Evolutionary conservation across 2,329 filamentous ascomycete species (phyloP), one percentile per base, ranked within the genome.

Genomic region (Elsinoe necatrix): DNA sequence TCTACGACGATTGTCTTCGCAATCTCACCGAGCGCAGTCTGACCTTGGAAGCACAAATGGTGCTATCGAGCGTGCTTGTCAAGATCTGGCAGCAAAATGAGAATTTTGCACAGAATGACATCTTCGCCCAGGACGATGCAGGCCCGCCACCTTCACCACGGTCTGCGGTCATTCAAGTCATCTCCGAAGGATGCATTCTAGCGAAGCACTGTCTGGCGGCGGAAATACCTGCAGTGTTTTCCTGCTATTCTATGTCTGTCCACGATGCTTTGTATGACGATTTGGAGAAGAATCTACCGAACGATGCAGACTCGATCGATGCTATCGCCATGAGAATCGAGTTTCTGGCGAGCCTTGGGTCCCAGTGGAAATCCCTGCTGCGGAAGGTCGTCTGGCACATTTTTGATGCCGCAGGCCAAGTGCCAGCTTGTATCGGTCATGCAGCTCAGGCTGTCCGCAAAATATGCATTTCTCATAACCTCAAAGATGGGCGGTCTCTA

Each of bases 361-460:
- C 89, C 27, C 74, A 77, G 52, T 97, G 92, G 88, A 84, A 89
- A 58, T 95, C 91, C 0, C 77, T 97, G 18, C 77, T 96, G 42
- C 85, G 91, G 54, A 83, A 87, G 61, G 90, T 89, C 62, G 87
- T 95, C 16, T 98, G 96, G 68, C 87, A 93, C 68, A 90, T 97
- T 20, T 95, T 97, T 63, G 93, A 97, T 68, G 89, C 86, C 0
- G 87, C 91, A 1, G 89, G 87, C 1, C 83, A 83, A 57, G 81
- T 95, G 12, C 72, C 79, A 2, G 71, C 74, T 9, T 86, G 86
- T 5, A 76, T 78, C 18, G 73, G 77, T 18, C 86, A 96, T 71
- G 91, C 92, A 1, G 81, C 80, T 56, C 79, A 79, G 54, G 95
- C 89, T 63, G 76, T 96, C 42, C 68, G 70, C 3, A 75, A 79